phyloP scores from a whole-genome alignment of 2,329 filamentous ascomycete species.

The Pestalotiopsis sp. region DNA sequence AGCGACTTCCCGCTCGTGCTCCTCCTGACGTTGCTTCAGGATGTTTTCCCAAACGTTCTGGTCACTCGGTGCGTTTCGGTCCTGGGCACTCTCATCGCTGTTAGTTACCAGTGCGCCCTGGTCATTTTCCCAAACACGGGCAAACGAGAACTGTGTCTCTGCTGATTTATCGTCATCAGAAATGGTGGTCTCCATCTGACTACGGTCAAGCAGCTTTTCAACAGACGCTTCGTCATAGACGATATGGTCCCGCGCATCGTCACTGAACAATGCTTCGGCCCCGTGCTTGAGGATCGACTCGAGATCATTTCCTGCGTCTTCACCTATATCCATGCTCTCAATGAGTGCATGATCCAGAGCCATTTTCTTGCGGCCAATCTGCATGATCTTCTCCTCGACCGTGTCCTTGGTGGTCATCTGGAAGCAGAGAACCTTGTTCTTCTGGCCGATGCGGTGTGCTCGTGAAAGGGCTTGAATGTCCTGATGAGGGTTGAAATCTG shows the following conservation, averaged over 20 bases:
- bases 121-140: constrained; percentile 89
- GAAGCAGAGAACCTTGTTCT: constrained; percentile 93
- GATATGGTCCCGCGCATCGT: constrained; percentile 71
- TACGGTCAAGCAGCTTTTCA: constrained; percentile 89
- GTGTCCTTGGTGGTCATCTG: constrained; percentile 88
- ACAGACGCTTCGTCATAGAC: constrained; percentile 79
- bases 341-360: constrained; percentile 93
- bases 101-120: constrained; percentile 66
- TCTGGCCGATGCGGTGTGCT: constrained; percentile 94
- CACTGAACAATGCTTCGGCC: constrained; percentile 81
- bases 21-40: constrained; percentile 76
- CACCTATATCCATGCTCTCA: constrained; percentile 84
- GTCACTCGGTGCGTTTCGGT: constrained; percentile 57
- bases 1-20: constrained; percentile 71
- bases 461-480: constrained; percentile 94
- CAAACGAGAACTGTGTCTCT: constrained; percentile 84
- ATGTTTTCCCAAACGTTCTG: constrained; percentile 88
- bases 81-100: constrained; percentile 49
- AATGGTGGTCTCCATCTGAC: constrained; percentile 72
- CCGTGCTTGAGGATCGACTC: constrained; percentile 88
- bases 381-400: constrained; percentile 93
- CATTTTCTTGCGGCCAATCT: constrained; percentile 94
- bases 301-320: constrained; percentile 75
- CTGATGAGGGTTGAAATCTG: constrained; percentile 97
- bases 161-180: constrained; percentile 62